phyloP scores from a whole-genome alignment of 352 stramenopile species.

The Phytophthora pisi region DNA sequence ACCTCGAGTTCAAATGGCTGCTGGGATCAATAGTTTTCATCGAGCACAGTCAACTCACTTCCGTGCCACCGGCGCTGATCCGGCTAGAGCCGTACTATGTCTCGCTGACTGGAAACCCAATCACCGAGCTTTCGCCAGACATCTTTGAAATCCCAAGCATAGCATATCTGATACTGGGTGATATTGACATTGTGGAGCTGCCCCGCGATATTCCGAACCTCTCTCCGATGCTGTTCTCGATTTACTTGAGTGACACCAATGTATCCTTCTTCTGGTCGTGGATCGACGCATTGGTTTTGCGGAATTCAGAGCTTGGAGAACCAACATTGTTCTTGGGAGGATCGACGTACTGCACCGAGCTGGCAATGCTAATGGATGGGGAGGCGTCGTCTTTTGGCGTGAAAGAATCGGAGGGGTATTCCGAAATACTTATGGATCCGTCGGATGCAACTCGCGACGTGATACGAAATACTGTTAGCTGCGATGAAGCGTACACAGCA shows the following conservation, averaged over 20 bases:
- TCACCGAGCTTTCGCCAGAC: not conserved
- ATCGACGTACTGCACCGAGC: not conserved
- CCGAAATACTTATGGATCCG: not conserved
- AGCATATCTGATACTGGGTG: not conserved
- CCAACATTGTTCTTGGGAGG: not conserved
- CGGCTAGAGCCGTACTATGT: conserved; percentile 1
- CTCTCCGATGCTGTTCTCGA: not conserved
- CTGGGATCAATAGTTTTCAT: not conserved
- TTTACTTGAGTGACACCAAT: not conserved
- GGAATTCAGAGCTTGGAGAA: not conserved
- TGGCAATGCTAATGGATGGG: not conserved
- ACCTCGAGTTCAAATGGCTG: conserved; percentile 38
- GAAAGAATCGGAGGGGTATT: not conserved
- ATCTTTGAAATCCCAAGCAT: not conserved
- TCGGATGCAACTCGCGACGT: not conserved
- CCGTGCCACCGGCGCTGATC: not conserved
- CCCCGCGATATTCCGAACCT: not conserved
- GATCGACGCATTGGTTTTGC: conserved; percentile 1
- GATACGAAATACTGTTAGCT: not conserved
- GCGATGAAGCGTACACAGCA: not conserved
- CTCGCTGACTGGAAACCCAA: not conserved
- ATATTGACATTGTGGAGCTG: not conserved
- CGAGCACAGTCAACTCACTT: conserved; percentile 2
- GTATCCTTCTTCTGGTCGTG: conserved; percentile 5
- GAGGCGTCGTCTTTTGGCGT: not conserved